Evolutionary conservation across 345 rosid species (phyloP), one percentile per base, ranked within the genome.

Genomic region (Reutealis trisperma): DNA sequence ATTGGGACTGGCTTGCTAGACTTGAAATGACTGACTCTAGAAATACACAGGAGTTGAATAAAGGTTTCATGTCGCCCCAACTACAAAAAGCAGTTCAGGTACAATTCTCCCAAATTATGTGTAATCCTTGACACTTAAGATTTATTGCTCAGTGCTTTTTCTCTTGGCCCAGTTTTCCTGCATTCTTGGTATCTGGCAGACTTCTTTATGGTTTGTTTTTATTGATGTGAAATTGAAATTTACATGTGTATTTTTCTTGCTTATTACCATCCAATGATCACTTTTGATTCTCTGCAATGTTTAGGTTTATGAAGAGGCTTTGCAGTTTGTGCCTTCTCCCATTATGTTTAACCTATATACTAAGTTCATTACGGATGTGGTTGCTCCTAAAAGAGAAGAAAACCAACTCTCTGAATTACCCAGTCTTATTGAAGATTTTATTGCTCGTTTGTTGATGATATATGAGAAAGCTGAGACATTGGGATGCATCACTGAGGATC

Each of bases 1-100:
- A 89, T 71, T 91, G 99, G 98, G 90, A 96, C 63, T 92, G 98
- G 99, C 97, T 92, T 75, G 97, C 98, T 2, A 88, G 92, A 76
- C 86, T 83, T 80, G 88, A 89, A 82, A 76, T 92, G 84, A 60
- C 84, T 61, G 82, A 70, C 72, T 70, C 75, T 64, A 67, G 63
- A 71, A 80, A 51, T 64, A 64, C 77, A 32, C 77, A 63, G 75
- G 84, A 81, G 60, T 68, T 69, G 13, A 77, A 51, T 41, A 61
- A 80, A 25, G 84, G 82, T 76, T 71, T 61, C 45, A 18, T 59
- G 52, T 67, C 52, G 54, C 74, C 80, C 52, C 86, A 84, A 78
- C 59, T 90, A 81, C 87, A 87, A 72, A 89, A 84, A 57, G 97
- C 97, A 67, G 75, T 85, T 79, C 85, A 90, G 96, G 99, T 93